A percentile compares a stretch with the other conserved stretches of the same genome.
phyloP scores from a whole-genome alignment of 805 yeast genomes.

The Teunomyces stri region DNA sequence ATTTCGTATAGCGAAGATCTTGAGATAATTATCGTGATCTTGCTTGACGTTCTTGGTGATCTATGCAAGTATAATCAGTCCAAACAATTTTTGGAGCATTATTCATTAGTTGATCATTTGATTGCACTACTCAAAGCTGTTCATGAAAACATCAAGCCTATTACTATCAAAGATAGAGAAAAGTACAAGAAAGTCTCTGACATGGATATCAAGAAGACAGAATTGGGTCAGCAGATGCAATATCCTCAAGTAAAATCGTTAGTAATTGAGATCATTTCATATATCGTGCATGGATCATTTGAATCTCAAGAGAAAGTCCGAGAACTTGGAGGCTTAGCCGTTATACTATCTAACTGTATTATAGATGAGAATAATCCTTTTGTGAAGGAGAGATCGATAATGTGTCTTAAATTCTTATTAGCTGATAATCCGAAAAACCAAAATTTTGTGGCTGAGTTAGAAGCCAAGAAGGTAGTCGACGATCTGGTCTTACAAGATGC shows the following conservation, averaged over 20 bases:
- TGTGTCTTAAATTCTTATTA: slow-evolving; percentile 70
- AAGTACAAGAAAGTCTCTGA: slow-evolving; percentile 6
- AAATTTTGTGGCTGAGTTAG: slow-evolving; percentile 68
- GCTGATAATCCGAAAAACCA: slow-evolving; percentile 69
- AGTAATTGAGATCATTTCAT: slow-evolving; percentile 63
- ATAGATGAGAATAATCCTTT: slow-evolving; percentile 88
- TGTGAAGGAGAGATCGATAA: slow-evolving; percentile 77
- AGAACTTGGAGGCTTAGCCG: slow-evolving; percentile 62
- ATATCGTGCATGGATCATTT: slow-evolving; percentile 49
- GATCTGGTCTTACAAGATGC: slow-evolving; percentile 57
- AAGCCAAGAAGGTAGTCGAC: slow-evolving; percentile 66
- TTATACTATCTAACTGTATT: slow-evolving; percentile 75
- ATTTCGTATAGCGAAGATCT: slow-evolving; percentile 5
- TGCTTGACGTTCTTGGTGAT: slow-evolving; percentile 43
- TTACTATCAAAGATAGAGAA: slow-evolving; percentile 17
- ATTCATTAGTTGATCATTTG: slow-evolving; percentile 33
- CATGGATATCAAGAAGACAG: slow-evolving; percentile 13
- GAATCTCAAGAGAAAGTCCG: slow-evolving; percentile 68
- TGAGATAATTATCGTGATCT: slow-evolving; percentile 16
- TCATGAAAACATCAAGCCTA: slow-evolving; percentile 35
- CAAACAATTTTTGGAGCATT: slow-evolving; percentile 40
- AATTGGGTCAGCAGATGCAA: slow-evolving; percentile 4
- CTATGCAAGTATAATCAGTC: slow-evolving; percentile 40
- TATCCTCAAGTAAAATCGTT: slow-evolving; percentile 63
- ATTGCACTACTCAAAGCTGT: slow-evolving; percentile 37